These are phyloP conservation scores for Pinus albicaulis DNA, from an alignment of 75 land plant genomes.

Conservation along the genomic window DNA sequence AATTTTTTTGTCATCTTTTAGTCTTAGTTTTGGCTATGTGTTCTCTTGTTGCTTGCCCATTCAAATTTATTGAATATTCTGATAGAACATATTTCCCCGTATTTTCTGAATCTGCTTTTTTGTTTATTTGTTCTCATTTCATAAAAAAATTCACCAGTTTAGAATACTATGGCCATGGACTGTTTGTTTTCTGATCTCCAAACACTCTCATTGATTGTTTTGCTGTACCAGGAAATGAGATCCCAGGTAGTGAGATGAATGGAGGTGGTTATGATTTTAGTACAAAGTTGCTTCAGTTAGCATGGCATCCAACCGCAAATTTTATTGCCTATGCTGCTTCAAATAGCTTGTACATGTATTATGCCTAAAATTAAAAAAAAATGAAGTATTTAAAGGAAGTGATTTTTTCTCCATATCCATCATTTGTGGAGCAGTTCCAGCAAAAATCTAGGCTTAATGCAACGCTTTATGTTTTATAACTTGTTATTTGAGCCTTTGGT, in stretches of 20 bases:
- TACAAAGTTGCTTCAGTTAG: slow-evolving; percentile 82
- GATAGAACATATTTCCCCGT: background rate
- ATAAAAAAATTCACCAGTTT: background rate
- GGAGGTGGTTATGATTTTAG: slow-evolving; percentile 72
- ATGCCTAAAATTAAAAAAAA: slow-evolving; percentile 57
- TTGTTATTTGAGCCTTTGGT: background rate
- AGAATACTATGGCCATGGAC: too few relatives aligned
- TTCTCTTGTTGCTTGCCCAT: background rate
- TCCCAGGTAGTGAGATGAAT: slow-evolving; percentile 68
- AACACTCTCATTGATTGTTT: background rate
- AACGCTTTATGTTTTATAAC: background rate
- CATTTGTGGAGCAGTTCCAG: slow-evolving; percentile 4
- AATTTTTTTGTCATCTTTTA: background rate
- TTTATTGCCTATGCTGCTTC: slow-evolving; percentile 97
- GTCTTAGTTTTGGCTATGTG: background rate
- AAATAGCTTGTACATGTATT: slow-evolving; percentile 99
- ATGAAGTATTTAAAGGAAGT: slow-evolving; percentile 4
- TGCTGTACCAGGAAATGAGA: slow-evolving; percentile 41
- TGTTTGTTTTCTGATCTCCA: too few relatives aligned
- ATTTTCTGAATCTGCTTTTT: background rate
- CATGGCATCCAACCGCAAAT: slow-evolving; percentile 96
- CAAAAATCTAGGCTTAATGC: slow-evolving; percentile 3
- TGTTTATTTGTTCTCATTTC: background rate
- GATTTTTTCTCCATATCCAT: slow-evolving; percentile 3
- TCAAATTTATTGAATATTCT: too few relatives aligned